Conservation (phyloP, 306 rosid genomes). For the Trifolium subterraneum region DNA sequence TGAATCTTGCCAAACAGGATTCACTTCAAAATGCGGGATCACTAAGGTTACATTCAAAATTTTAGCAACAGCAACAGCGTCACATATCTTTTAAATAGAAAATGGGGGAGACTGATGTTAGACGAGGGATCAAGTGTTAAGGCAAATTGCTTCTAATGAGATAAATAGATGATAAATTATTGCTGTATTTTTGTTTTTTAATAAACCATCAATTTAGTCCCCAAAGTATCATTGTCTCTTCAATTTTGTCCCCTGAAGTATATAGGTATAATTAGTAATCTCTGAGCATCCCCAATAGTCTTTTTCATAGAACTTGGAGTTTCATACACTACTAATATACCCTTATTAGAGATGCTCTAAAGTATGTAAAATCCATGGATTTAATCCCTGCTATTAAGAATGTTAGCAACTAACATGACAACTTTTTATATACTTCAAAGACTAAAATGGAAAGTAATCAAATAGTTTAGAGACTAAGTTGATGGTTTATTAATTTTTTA, state of each 20-base stretch:
- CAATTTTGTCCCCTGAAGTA: background rate
- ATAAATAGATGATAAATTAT: conserved; percentile 34
- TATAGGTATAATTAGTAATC: background rate
- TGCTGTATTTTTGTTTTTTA: too few relatives aligned
- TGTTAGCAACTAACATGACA: too few relatives aligned
- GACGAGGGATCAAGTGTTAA: conserved; percentile 26
- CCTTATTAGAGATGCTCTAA: background rate
- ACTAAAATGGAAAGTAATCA: background rate
- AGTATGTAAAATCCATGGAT: background rate
- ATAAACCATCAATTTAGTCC: background rate
- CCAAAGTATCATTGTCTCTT: background rate
- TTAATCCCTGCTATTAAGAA: too few relatives aligned
- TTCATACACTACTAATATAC: too few relatives aligned
- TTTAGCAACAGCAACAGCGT: conserved; percentile 96
- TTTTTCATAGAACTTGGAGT: too few relatives aligned
- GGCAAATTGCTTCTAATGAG: conserved; percentile 19
- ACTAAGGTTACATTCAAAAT: conserved; percentile 87
- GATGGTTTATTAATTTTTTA: background rate
- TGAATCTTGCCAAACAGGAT: conserved; percentile 95
- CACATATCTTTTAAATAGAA: conserved; percentile 71
- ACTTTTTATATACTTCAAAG: too few relatives aligned
- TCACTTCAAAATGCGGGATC: conserved; percentile 87
- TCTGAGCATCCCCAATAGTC: too few relatives aligned
- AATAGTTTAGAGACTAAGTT: too few relatives aligned
- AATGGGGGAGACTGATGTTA: conserved; percentile 2